Evolutionary conservation across 2,329 filamentous ascomycete genomes (phyloP).

Genomic region (Dothideomycetes sp.): DNA sequence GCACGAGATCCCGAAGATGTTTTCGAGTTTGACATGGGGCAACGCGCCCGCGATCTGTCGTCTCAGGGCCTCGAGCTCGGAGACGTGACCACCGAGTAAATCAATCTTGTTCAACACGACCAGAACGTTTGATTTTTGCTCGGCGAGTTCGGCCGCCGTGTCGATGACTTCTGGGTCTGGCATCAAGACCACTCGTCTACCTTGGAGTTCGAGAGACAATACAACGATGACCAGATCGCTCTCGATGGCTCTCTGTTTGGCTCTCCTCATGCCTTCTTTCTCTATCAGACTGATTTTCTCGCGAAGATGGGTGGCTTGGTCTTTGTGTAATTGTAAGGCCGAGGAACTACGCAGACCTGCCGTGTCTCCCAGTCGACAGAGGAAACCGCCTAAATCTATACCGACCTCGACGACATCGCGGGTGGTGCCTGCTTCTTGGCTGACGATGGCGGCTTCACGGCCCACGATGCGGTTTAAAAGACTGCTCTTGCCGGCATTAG

Average conservation of each 20-base stretch:
- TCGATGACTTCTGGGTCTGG: slow-evolving; percentile 48
- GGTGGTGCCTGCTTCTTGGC: slow-evolving; percentile 84
- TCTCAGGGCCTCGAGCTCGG: slow-evolving; percentile 5
- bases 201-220: slow-evolving; percentile 56
- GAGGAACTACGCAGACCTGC: slow-evolving; percentile 66
- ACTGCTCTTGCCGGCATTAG: slow-evolving; percentile 92
- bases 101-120: slow-evolving; percentile 55
- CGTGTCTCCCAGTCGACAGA: slow-evolving; percentile 92
- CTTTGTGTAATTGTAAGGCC: slow-evolving; percentile 1
- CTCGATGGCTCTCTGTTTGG: slow-evolving; percentile 67
- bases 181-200: slow-evolving; percentile 18
- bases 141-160: slow-evolving; percentile 43
- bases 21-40: slow-evolving; percentile 34
- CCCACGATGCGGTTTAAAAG: slow-evolving; percentile 85
- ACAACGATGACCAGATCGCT: slow-evolving; percentile 81
- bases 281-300: slow-evolving; percentile 62
- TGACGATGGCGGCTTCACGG: slow-evolving; percentile 90
- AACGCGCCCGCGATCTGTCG: slow-evolving; percentile 31
- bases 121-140: slow-evolving; percentile 44
- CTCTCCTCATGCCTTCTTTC: slow-evolving; percentile 80
- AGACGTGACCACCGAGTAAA: slow-evolving; percentile 21
- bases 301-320: slow-evolving; percentile 5
- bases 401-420: slow-evolving; percentile 88
- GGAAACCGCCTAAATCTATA: slow-evolving; percentile 79
- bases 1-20: slow-evolving; percentile 63